Conservation (phyloP, 305 asterid species). For the Caryopteris hybrid region DNA sequence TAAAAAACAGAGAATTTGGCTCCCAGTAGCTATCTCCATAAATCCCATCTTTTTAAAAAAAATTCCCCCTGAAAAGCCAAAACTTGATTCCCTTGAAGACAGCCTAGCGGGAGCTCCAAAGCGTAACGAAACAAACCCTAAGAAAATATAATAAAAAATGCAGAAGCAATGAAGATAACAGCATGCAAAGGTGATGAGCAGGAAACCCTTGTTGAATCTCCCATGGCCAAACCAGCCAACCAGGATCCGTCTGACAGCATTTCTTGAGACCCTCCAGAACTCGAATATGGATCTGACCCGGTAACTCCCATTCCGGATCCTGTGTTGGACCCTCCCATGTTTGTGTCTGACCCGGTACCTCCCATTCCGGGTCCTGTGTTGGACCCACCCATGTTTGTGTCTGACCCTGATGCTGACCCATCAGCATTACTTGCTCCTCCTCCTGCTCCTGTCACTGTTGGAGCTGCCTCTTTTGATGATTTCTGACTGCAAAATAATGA, state of each 20-base stretch:
- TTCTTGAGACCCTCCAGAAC: constrained; percentile 37
- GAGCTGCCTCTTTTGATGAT: constrained; percentile 67
- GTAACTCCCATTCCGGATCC: constrained; percentile 28
- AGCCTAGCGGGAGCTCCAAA: constrained; percentile 19
- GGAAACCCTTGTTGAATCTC: constrained; percentile 43
- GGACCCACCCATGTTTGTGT: constrained; percentile 40
- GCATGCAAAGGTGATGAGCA: constrained; percentile 24
- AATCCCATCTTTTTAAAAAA: constrained; percentile 8
- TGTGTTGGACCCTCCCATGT: constrained; percentile 38
- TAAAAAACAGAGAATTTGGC: background rate
- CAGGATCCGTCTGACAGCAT: constrained; percentile 64
- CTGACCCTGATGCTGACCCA: constrained; percentile 46
- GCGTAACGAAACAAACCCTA: constrained; percentile 17
- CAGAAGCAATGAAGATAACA: constrained; percentile 20
- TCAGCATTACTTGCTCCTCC: constrained; percentile 33
- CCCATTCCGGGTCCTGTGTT: constrained; percentile 34
- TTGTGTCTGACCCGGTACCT: constrained; percentile 29
- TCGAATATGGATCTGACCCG: constrained; percentile 25
- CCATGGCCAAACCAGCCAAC: constrained; percentile 93
- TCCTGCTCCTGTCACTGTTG: constrained; percentile 43
- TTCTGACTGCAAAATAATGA: constrained; percentile 59
- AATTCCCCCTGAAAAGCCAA: constrained; percentile 22
- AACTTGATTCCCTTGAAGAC: constrained; percentile 23
- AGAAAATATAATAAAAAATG: constrained; percentile 17
- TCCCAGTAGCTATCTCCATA: constrained; percentile 27